Conservation (phyloP, 2,329 filamentous ascomycete species). For the Diaporthe capsici region DNA sequence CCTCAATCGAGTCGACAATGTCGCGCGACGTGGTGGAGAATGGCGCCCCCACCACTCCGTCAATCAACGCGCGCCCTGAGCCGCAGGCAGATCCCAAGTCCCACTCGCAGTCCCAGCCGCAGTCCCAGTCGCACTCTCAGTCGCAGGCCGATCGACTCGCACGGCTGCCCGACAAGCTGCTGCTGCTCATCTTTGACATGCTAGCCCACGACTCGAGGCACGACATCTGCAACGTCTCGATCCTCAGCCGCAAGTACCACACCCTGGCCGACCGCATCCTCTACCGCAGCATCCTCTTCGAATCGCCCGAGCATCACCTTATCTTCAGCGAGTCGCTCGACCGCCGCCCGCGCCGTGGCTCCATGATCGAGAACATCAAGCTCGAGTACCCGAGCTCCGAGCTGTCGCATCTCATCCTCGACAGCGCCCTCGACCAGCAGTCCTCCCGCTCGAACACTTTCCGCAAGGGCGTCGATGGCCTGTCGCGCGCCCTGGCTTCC, state of each 20-base stretch:
- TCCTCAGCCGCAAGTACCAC: conserved; percentile 59
- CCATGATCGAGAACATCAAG: conserved; percentile 60
- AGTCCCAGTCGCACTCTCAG: not conserved
- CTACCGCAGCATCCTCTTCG: conserved; percentile 62
- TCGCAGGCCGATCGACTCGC: conserved; percentile 43
- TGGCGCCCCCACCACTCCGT: conserved; percentile 1
- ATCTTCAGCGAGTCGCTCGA: conserved; percentile 63
- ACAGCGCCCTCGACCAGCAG: conserved; percentile 52
- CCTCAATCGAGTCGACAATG: conserved; percentile 30
- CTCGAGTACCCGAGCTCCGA: conserved; percentile 61
- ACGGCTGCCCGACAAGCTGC: conserved; percentile 56
- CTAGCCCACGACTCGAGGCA: conserved; percentile 51
- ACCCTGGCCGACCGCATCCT: conserved; percentile 61
- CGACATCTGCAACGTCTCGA: conserved; percentile 60
- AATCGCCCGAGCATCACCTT: conserved; percentile 62
- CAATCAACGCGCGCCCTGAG: not conserved
- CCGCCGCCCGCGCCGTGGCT: conserved; percentile 61
- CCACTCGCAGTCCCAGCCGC: not conserved
- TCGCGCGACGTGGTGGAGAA: conserved; percentile 36
- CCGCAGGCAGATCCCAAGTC: not conserved
- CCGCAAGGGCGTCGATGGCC: conserved; percentile 55
- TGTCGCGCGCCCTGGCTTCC: conserved; percentile 62
- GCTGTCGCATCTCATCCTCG: conserved; percentile 57
- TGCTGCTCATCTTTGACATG: conserved; percentile 57
- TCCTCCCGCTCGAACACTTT: conserved; percentile 46